Evolutionary conservation across 768 basidiomycete species (phyloP).

Genomic region (Mycena rosella): DNA sequence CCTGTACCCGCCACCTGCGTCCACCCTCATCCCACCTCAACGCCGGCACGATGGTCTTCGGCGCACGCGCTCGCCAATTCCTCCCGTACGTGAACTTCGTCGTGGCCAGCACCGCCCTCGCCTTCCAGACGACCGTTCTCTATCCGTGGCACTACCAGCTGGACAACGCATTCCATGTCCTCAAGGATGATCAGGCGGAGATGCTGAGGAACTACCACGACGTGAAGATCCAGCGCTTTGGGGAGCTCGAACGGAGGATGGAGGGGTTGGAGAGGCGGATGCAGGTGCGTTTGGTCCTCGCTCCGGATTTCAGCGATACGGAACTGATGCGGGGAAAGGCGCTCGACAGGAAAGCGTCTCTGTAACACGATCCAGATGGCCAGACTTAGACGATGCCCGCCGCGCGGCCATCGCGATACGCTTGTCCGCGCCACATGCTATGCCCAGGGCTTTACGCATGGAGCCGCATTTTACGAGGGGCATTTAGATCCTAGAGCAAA

Average conservation of each 20-base stretch:
- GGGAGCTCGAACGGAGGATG: constrained; percentile 27
- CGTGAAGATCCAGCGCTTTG: constrained; percentile 32
- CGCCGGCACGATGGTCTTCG: constrained; percentile 34
- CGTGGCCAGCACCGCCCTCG: constrained; percentile 38
- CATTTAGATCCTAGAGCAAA: too few relatives aligned
- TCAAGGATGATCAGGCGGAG: constrained; percentile 22
- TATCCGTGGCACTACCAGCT: constrained; percentile 45
- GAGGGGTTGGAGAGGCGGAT: constrained; percentile 18
- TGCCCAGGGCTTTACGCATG: too few relatives aligned
- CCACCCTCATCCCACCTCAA: not conserved
- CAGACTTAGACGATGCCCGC: too few relatives aligned
- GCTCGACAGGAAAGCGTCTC: not conserved
- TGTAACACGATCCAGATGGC: not conserved
- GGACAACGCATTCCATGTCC: constrained; percentile 36
- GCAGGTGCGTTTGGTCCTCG: constrained; percentile 11
- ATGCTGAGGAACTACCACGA: constrained; percentile 39
- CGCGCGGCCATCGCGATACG: too few relatives aligned
- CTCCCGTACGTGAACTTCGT: constrained; percentile 42
- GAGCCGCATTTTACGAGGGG: too few relatives aligned
- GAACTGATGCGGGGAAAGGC: not conserved
- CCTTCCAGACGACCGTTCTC: constrained; percentile 42
- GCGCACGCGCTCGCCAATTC: constrained; percentile 33
- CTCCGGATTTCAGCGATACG: not conserved
- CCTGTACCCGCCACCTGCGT: not conserved
- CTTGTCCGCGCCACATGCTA: too few relatives aligned